These are phyloP conservation scores for Gonapodya prolifera DNA, from an alignment of 192 early-diverging fungal genomes.

Conservation along the genomic window DNA sequence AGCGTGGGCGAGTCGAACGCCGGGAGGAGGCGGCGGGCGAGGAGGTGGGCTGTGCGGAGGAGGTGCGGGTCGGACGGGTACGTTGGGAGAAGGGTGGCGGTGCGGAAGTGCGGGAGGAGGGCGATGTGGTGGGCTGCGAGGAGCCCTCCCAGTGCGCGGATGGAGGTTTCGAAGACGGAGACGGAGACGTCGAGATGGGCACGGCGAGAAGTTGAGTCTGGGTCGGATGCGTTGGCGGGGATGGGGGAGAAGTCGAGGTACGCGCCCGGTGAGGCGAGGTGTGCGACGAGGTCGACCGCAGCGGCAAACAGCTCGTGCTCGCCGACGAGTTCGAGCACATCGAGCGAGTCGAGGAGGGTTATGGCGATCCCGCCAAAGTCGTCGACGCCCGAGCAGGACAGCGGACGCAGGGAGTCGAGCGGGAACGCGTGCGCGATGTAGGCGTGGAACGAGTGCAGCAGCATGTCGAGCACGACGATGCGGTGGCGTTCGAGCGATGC, in stretches of 20 bases:
- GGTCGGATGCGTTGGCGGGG: conserved; percentile 12
- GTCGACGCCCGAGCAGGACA: conserved; percentile 65
- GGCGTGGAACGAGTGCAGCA: conserved; percentile 62
- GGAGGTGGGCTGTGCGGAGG: neutral
- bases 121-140: conserved; percentile 82
- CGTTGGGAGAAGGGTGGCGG: too few species aligned
- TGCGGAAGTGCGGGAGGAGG: too few species aligned
- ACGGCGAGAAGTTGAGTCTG: conserved; percentile 27
- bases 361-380: conserved; percentile 32
- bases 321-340: conserved; percentile 67
- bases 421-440: conserved; percentile 83
- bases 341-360: conserved; percentile 86
- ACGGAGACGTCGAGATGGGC: conserved; percentile 63
- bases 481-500: neutral
- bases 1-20: neutral
- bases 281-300: conserved; percentile 45
- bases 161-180: conserved; percentile 93
- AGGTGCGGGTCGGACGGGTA: neutral
- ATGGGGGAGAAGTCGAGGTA: neutral
- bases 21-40: neutral
- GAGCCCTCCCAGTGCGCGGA: conserved; percentile 77
- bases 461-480: conserved; percentile 36
- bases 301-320: conserved; percentile 50
- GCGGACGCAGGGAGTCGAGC: conserved; percentile 80
- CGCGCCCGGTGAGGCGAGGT: conserved; percentile 31